Percentiles rank a stretch among this genome's conserved stretches.
These are phyloP conservation scores for Falciphora oryzae DNA, from an alignment of 2,329 filamentous ascomycete species.

Conservation along the genomic window DNA sequence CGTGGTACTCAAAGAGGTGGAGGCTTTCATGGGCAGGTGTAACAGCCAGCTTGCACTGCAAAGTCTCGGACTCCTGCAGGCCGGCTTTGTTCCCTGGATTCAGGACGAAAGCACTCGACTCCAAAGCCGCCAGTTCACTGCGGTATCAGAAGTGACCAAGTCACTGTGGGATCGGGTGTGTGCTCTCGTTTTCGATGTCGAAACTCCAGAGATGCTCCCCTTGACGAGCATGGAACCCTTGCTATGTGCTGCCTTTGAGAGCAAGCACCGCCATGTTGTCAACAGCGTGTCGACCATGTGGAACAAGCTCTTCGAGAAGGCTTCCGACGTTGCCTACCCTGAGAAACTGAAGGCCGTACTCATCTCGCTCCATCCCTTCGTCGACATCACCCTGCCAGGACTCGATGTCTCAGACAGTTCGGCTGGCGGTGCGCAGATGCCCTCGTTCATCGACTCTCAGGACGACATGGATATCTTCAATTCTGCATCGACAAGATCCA, in stretches of 20 bases:
- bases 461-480: constrained; percentile 34
- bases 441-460: constrained; percentile 42
- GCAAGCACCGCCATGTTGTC: constrained; percentile 49
- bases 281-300: constrained; percentile 50
- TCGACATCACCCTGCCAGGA: constrained; percentile 41
- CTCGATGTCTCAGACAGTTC: constrained; percentile 29
- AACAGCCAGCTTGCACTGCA: constrained; percentile 45
- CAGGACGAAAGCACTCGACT: constrained; percentile 46
- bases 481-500: constrained; percentile 21
- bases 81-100: constrained; percentile 58
- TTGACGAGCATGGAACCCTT: constrained; percentile 49
- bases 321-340: constrained; percentile 58
- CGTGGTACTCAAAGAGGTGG: constrained; percentile 47
- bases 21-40: constrained; percentile 45
- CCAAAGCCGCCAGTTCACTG: constrained; percentile 32
- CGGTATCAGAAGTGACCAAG: constrained; percentile 37
- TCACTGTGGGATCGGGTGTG: constrained; percentile 46
- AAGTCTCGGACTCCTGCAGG: constrained; percentile 55
- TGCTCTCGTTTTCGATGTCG: constrained; percentile 28
- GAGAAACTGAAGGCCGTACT: constrained; percentile 56
- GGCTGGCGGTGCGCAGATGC: constrained; percentile 32
- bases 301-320: constrained; percentile 63
- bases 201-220: constrained; percentile 35
- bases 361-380: constrained; percentile 49
- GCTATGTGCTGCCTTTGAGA: constrained; percentile 50